These are phyloP conservation scores for Ramalina intermedia DNA, from an alignment of 495 filamentous ascomycete species.

Conservation along the genomic window DNA sequence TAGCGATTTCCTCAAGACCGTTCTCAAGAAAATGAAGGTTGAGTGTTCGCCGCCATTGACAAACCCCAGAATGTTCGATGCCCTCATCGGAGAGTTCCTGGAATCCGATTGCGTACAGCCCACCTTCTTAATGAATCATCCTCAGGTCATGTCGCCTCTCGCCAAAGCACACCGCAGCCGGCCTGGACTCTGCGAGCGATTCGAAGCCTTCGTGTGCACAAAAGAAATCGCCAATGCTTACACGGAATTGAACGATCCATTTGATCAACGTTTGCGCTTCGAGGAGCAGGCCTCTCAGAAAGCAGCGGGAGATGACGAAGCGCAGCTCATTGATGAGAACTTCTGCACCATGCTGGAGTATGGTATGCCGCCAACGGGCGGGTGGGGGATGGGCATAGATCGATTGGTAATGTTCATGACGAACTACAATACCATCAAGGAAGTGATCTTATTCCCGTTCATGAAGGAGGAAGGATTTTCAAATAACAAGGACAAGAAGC, in stretches of 20 bases:
- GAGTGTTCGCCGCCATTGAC: slow-evolving; percentile 83
- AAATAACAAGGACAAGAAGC: slow-evolving; percentile 34
- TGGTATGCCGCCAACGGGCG: slow-evolving; percentile 84
- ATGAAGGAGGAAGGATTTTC: slow-evolving; percentile 55
- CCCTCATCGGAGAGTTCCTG: slow-evolving; percentile 90
- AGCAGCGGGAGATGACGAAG: slow-evolving; percentile 92
- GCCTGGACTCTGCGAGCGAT: slow-evolving; percentile 83
- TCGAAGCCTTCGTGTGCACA: slow-evolving; percentile 95
- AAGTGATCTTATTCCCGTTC: slow-evolving; percentile 85
- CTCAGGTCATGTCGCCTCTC: slow-evolving; percentile 93
- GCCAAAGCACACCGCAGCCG: slow-evolving; percentile 83
- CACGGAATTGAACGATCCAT: slow-evolving; percentile 95
- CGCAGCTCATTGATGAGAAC: slow-evolving; percentile 86
- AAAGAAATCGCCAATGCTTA: slow-evolving; percentile 96
- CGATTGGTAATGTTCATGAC: slow-evolving; percentile 96
- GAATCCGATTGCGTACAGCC: slow-evolving; percentile 89
- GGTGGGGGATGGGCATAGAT: slow-evolving; percentile 97
- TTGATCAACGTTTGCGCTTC: slow-evolving; percentile 86
- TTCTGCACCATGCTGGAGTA: slow-evolving; percentile 78
- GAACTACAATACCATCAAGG: slow-evolving; percentile 88
- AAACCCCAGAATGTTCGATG: slow-evolving; percentile 95
- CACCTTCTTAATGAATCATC: slow-evolving; percentile 88
- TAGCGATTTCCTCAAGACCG: slow-evolving; percentile 65
- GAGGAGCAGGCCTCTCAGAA: slow-evolving; percentile 95
- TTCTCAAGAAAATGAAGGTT: slow-evolving; percentile 79